These are phyloP conservation scores for Beauveria sp. DNA, from an alignment of 2,329 filamentous ascomycete species.

Conservation along the genomic window DNA sequence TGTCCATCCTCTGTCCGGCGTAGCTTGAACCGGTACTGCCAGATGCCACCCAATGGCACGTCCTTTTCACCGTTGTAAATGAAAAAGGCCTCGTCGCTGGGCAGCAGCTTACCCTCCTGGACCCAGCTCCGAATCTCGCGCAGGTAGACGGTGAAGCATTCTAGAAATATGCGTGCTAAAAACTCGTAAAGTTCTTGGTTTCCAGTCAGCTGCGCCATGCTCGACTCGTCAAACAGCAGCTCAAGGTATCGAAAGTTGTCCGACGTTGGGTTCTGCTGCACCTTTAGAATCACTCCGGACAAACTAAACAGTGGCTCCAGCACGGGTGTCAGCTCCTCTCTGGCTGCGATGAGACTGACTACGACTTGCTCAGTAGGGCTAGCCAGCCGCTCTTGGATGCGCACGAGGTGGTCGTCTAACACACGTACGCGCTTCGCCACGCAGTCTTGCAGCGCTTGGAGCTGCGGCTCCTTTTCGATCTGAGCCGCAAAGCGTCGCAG, in stretches of 20 bases:
- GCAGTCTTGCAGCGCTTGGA: slow-evolving; percentile 65
- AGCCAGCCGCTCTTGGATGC: slow-evolving; percentile 54
- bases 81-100: slow-evolving; percentile 67
- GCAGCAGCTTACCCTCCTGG: slow-evolving; percentile 63
- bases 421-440: slow-evolving; percentile 46
- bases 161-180: slow-evolving; percentile 64
- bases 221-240: slow-evolving; percentile 63
- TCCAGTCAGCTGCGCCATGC: slow-evolving; percentile 61
- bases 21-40: slow-evolving; percentile 68
- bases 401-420: slow-evolving; percentile 53
- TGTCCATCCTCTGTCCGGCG: slow-evolving; percentile 50
- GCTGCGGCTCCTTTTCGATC: slow-evolving; percentile 44
- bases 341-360: slow-evolving; percentile 59
- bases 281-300: slow-evolving; percentile 51
- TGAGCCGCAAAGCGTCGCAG: slow-evolving; percentile 37
- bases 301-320: slow-evolving; percentile 52
- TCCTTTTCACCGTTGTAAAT: slow-evolving; percentile 52
- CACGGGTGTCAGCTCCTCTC: slow-evolving; percentile 46
- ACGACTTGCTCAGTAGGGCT: slow-evolving; percentile 43
- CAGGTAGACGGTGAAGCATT: slow-evolving; percentile 76
- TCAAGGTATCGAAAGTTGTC: slow-evolving; percentile 70
- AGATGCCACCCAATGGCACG: slow-evolving; percentile 58
- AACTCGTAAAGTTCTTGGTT: slow-evolving; percentile 53
- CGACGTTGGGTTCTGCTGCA: slow-evolving; percentile 40
- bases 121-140: slow-evolving; percentile 79